phyloP scores from a whole-genome alignment of 176 grass and related monocot species.

The Eleusine indica region DNA sequence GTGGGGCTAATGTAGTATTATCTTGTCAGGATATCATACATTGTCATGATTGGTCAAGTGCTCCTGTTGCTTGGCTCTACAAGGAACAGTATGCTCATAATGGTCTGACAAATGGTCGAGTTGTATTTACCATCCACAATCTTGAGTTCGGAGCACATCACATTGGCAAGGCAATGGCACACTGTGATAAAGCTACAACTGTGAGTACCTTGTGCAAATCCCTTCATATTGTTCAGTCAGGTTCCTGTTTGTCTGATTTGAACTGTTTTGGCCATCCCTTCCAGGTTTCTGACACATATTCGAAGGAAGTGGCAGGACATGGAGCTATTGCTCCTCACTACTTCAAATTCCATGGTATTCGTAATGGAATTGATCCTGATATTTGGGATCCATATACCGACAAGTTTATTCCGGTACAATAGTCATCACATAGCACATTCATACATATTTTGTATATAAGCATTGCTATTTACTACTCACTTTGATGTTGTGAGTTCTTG shows the following conservation, averaged over 20 bases:
- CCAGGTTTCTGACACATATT: slow-evolving; percentile 88
- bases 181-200: slow-evolving; percentile 91
- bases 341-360: slow-evolving; percentile 75
- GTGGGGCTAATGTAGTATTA: not conserved
- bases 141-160: slow-evolving; percentile 92
- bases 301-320: slow-evolving; percentile 84
- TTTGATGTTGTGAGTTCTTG: slow-evolving; percentile 20
- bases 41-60: slow-evolving; percentile 99
- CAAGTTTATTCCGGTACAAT: slow-evolving; percentile 58
- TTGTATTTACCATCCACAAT: slow-evolving; percentile 97
- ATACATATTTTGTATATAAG: slow-evolving; percentile 11
- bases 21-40: slow-evolving; percentile 90
- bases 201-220: slow-evolving; percentile 50
- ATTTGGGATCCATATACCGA: slow-evolving; percentile 81
- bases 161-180: slow-evolving; percentile 78
- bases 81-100: slow-evolving; percentile 79
- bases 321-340: slow-evolving; percentile 82
- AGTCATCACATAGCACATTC: not conserved
- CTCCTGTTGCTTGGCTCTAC: slow-evolving; percentile 89
- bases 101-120: slow-evolving; percentile 67
- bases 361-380: slow-evolving; percentile 80
- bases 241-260: slow-evolving; percentile 24
- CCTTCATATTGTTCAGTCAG: slow-evolving; percentile 6
- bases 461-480: slow-evolving; percentile 13
- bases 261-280: slow-evolving; percentile 29